Evolutionary conservation across 176 grass and related monocot genomes (phyloP).

Genomic region (Triticum turgidum): DNA sequence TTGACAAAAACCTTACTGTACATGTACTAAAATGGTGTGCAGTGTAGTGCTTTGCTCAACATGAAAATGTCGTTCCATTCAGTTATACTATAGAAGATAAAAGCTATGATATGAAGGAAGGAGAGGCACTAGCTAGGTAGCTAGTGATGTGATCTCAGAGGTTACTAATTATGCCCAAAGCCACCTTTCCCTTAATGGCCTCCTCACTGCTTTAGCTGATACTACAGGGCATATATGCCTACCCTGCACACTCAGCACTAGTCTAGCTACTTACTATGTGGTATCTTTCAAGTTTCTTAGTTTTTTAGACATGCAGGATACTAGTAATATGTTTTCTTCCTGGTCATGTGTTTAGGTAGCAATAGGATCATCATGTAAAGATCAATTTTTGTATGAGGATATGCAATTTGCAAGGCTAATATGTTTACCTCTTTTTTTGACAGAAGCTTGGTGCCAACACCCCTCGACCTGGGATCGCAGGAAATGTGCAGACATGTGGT

Average conservation of each 20-base stretch:
- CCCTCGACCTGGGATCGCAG: conserved; percentile 42
- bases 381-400: not conserved
- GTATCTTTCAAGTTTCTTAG: conserved; percentile 17
- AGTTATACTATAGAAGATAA: not conserved
- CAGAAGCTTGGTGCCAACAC: conserved; percentile 79
- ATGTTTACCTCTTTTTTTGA: conserved; percentile 2
- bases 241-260: not conserved
- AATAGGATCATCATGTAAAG: not conserved
- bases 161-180: conserved; percentile 31
- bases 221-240: not conserved
- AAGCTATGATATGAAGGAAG: not conserved
- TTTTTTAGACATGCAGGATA: not conserved
- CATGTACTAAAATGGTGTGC: not conserved
- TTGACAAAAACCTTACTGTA: not conserved
- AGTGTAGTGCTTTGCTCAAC: conserved; percentile 1
- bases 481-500: conserved; percentile 42
- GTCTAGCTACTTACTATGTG: not conserved
- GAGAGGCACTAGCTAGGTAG: not conserved
- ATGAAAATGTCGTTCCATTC: conserved; percentile 19
- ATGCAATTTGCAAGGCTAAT: not conserved
- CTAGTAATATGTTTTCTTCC: too few relatives aligned
- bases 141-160: conserved; percentile 14
- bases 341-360: too few relatives aligned
- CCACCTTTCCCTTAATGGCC: conserved; percentile 8
- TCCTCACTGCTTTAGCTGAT: conserved; percentile 28